Percentiles rank a stretch among this genome's conserved stretches.
Evolutionary conservation across 169 alveolate species (phyloP).

Genomic region (Cryptosporidium bovis): DNA sequence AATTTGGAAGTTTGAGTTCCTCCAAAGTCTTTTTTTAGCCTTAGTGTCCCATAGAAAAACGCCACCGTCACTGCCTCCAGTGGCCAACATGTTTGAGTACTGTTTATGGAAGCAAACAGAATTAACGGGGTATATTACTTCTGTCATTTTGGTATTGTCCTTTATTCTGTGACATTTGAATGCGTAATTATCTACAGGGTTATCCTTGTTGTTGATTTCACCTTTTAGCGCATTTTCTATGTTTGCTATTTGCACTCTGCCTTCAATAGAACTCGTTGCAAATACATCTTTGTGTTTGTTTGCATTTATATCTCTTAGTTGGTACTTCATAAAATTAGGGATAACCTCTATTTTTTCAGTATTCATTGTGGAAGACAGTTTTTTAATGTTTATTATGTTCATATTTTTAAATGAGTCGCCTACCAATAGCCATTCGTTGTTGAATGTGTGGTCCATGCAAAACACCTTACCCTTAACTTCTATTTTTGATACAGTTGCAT

Average conservation of each 20-base stretch:
- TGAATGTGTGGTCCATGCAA: constrained; percentile 48
- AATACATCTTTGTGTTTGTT: constrained; percentile 59
- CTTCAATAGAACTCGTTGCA: constrained; percentile 73
- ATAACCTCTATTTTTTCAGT: neutral
- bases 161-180: constrained; percentile 70
- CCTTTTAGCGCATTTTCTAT: constrained; percentile 42
- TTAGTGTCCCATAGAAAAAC: constrained; percentile 64
- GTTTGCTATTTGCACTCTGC: constrained; percentile 55
- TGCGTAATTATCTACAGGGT: constrained; percentile 62
- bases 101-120: constrained; percentile 36
- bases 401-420: constrained; percentile 65
- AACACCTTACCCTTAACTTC: constrained; percentile 50
- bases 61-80: constrained; percentile 70
- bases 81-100: constrained; percentile 37
- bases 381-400: constrained; percentile 52
- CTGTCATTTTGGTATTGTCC: constrained; percentile 57
- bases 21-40: constrained; percentile 74
- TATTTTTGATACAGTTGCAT: constrained; percentile 14
- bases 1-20: constrained; percentile 45
- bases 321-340: constrained; percentile 72
- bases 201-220: constrained; percentile 31
- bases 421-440: constrained; percentile 47
- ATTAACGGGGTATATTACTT: constrained; percentile 60
- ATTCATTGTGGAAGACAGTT: constrained; percentile 29
- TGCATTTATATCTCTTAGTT: constrained; percentile 46